Conservation (phyloP, 2,329 filamentous ascomycete species). For the Xylariales sp. region DNA sequence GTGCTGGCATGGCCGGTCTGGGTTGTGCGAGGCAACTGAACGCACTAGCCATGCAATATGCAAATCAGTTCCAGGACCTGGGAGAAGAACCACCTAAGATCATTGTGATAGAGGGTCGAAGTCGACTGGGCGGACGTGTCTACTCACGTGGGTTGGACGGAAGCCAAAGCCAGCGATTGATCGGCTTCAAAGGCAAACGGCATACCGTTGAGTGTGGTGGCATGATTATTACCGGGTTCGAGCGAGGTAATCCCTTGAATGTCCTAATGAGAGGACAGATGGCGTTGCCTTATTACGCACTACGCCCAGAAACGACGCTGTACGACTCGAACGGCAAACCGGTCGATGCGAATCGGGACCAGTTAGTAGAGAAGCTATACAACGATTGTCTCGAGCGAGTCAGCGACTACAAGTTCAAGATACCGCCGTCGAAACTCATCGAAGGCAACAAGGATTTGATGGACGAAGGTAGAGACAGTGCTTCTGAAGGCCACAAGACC, state of each 20-base stretch:
- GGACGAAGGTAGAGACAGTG: slow-evolving; percentile 74
- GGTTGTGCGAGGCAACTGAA: slow-evolving; percentile 90
- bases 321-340: slow-evolving; percentile 79
- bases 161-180: slow-evolving; percentile 48
- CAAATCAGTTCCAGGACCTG: slow-evolving; percentile 57
- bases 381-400: slow-evolving; percentile 92
- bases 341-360: slow-evolving; percentile 74
- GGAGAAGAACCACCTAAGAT: slow-evolving; percentile 69
- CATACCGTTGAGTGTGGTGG: slow-evolving; percentile 95
- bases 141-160: slow-evolving; percentile 72
- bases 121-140: slow-evolving; percentile 83
- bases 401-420: slow-evolving; percentile 82
- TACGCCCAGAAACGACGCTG: slow-evolving; percentile 77
- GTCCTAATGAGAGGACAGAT: slow-evolving; percentile 87
- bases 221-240: slow-evolving; percentile 97
- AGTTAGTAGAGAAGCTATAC: slow-evolving; percentile 84
- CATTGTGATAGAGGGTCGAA: slow-evolving; percentile 79
- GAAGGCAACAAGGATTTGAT: slow-evolving; percentile 81
- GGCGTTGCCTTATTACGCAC: slow-evolving; percentile 75
- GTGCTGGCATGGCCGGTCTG: slow-evolving; percentile 89
- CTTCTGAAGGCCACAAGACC: slow-evolving; percentile 63
- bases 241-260: slow-evolving; percentile 90
- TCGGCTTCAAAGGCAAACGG: slow-evolving; percentile 50
- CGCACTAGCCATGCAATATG: slow-evolving; percentile 76
- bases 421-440: slow-evolving; percentile 63